A percentile compares a stretch with the other conserved stretches of the same genome.
Conservation (phyloP, 495 filamentous ascomycete species). For the Hamigera avellanea region DNA sequence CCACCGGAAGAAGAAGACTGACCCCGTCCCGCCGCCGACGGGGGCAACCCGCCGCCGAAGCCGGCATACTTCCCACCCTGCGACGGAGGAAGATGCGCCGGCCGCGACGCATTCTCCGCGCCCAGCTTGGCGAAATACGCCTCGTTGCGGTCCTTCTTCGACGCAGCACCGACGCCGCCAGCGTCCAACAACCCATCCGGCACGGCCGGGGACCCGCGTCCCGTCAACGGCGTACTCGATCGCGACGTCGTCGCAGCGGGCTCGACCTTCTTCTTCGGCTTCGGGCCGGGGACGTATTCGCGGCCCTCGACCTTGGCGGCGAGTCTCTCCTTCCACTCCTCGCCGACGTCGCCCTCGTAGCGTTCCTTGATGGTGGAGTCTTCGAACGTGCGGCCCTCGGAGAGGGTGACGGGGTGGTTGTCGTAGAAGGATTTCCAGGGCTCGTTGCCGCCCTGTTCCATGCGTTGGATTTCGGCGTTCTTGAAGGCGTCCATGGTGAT, state of each 20-base stretch:
- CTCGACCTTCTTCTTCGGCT: constrained; percentile 23
- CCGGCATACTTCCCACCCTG: constrained; percentile 89
- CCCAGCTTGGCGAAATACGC: constrained; percentile 82
- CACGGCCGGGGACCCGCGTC: constrained; percentile 21
- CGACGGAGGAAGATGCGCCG: constrained; percentile 62
- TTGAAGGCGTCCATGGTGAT: constrained; percentile 99
- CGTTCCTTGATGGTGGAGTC: constrained; percentile 66
- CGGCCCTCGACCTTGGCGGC: constrained; percentile 72
- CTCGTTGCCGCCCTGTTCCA: constrained; percentile 78
- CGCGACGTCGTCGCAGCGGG: constrained; percentile 12
- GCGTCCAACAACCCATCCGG: constrained; percentile 9
- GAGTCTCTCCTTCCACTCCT: constrained; percentile 92
- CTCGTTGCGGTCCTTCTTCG: constrained; percentile 62
- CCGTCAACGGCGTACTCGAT: constrained; percentile 22
- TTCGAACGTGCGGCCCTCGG: constrained; percentile 52
- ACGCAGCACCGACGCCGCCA: no score
- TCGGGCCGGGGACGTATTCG: constrained; percentile 62
- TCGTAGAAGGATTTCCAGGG: constrained; percentile 81
- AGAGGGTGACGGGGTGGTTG: constrained; percentile 49
- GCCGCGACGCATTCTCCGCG: constrained; percentile 62
- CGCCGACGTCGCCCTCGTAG: constrained; percentile 76
- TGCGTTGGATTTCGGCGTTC: constrained; percentile 68
- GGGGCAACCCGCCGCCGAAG: constrained; percentile 63
- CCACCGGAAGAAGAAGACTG: constrained; percentile 21
- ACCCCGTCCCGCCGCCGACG: constrained; percentile 15